A percentile compares a stretch with the other conserved stretches of the same genome.
phyloP scores from a whole-genome alignment of 345 rosid genomes.

The Hibiscus mutabilis region DNA sequence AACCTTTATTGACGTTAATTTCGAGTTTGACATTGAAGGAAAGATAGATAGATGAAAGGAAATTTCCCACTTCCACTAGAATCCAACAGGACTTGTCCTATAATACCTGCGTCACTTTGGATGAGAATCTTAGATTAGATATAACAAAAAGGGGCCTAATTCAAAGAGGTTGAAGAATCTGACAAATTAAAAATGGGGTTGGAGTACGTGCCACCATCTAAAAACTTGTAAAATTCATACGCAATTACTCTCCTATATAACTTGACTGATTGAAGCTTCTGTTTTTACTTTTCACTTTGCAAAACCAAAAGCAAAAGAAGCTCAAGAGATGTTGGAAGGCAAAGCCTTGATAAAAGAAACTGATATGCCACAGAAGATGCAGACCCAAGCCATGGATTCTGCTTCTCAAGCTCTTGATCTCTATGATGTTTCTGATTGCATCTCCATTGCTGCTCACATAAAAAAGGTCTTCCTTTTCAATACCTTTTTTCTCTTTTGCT shows the following conservation, averaged over 20 bases:
- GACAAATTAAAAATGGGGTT: background rate
- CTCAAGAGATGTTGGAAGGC: conserved; percentile 37
- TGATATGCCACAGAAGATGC: conserved; percentile 36
- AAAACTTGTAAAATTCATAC: background rate
- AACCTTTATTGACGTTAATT: too few relatives aligned
- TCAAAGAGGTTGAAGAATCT: background rate
- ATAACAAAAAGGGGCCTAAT: too few relatives aligned
- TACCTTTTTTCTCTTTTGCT: background rate
- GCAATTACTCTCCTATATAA: background rate
- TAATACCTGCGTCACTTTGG: background rate
- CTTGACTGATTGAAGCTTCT: background rate
- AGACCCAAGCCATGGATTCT: conserved; percentile 28
- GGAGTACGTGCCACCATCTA: background rate
- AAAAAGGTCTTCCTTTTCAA: conserved; percentile 26
- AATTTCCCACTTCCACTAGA: background rate
- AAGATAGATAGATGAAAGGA: background rate
- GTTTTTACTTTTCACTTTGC: background rate
- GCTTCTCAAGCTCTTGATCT: conserved; percentile 40
- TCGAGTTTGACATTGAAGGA: too few relatives aligned
- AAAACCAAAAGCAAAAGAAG: background rate
- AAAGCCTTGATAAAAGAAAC: conserved; percentile 34
- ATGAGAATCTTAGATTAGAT: background rate
- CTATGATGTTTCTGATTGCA: conserved; percentile 37
- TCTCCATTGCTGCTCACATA: conserved; percentile 37
- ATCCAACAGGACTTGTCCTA: background rate